Base-by-base conservation (phyloP, 306 rosid species). In the Cajanus cajan region DNA sequence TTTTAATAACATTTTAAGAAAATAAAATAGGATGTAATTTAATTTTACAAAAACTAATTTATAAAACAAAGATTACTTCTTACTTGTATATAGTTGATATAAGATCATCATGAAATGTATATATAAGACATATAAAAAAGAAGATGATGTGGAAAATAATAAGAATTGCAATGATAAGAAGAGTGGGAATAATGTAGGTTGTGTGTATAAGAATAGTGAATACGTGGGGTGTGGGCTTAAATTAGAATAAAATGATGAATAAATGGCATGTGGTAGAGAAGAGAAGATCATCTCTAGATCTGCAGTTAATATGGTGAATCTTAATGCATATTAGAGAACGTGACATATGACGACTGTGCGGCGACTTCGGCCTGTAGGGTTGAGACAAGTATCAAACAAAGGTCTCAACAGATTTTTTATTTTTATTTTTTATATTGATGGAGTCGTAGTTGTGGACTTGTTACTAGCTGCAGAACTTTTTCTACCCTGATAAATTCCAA, bases 151-250 rank as follows among this genome's bases (percentile, higher is more conserved):
- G 62, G 48, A 69, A 68, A 8, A 76, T 50, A 75, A 78, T 66
- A 6, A 52, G 45, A 85, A 57, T 44, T 43, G 71, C 31, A 73
- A 78, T 79, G 78, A 43, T n/a, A n/a, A n/a, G n/a, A n/a, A n/a
- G n/a, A n/a, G n/a, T n/a, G n/a, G n/a, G n/a, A n/a, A 28, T 28
- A 28, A 3, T 28, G 31, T 28, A 28, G 3, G 31, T 1, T 28
- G 1, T 28, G 31, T 28, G 31, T 28, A 28, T 28, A 28, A 28
- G 31, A 28, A 18, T 51, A 11, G 16, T 81, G 93, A 85, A 83
- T 44, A 86, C 86, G 31, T 28, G 31, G 80, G 91, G 89, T 93
- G 92, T 90, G 96, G 77, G n/a, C n/a, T n/a, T n/a, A n/a, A n/a
- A n/a, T n/a, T n/a, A n/a, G n/a, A 37, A 41, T 41, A 14, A 41